phyloP scores from a whole-genome alignment of 805 yeast species.

The Naumovozyma castellii region DNA sequence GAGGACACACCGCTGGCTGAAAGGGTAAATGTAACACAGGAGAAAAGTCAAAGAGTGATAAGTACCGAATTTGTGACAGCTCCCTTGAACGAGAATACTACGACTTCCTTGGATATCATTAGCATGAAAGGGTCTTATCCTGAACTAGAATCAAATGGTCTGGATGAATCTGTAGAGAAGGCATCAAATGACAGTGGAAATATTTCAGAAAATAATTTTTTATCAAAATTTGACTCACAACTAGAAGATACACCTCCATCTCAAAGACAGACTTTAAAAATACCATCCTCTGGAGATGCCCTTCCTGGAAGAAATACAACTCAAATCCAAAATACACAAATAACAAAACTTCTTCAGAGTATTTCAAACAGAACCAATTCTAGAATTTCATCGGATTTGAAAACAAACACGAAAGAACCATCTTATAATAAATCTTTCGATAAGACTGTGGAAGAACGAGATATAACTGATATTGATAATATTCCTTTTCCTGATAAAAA shows the following conservation, averaged over 20 bases:
- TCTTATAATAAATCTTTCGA: too few relatives aligned
- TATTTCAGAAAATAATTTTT: not conserved
- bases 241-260: conserved; percentile 6
- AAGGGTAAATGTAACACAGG: conserved; percentile 1
- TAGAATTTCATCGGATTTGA: too few relatives aligned
- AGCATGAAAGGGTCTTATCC: not conserved
- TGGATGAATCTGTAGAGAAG: not conserved
- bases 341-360: not conserved
- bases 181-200: too few relatives aligned
- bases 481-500: too few relatives aligned
- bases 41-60: not conserved
- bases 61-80: not conserved
- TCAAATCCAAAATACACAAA: not conserved
- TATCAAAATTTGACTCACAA: conserved; percentile 2
- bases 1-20: conserved; percentile 15
- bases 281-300: not conserved
- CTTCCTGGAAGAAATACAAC: not conserved
- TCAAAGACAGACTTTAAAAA: conserved; percentile 1
- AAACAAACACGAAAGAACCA: too few relatives aligned
- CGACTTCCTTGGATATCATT: not conserved
- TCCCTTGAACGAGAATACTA: not conserved
- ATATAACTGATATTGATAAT: too few relatives aligned
- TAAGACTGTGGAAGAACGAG: too few relatives aligned
- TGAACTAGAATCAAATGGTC: not conserved
- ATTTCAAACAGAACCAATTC: not conserved